Conservation (phyloP, 208 protist genomes). For the Wallacemonas sp. region DNA sequence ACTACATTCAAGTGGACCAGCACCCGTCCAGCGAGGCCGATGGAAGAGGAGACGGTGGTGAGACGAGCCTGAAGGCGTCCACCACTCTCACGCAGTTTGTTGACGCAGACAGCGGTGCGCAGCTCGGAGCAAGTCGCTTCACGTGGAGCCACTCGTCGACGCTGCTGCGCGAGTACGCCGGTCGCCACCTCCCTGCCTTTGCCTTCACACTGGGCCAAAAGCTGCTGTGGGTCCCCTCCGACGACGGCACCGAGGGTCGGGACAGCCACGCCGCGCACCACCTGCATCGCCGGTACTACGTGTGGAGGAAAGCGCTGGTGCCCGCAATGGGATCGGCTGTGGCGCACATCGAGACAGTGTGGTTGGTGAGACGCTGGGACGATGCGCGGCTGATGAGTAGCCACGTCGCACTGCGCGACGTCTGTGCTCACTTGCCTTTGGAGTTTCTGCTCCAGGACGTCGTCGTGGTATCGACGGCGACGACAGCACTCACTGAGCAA, state of each 20-base stretch:
- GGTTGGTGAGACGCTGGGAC: conserved; percentile 54
- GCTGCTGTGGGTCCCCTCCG: conserved; percentile 17
- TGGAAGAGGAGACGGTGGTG: too few species aligned
- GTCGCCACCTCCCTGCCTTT: conserved; percentile 45
- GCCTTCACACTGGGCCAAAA: conserved; percentile 74
- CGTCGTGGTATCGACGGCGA: too few species aligned
- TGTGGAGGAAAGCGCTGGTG: conserved; percentile 45
- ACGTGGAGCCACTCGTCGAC: not conserved
- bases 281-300: conserved; percentile 34
- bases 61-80: too few species aligned
- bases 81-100: conserved; percentile 39
- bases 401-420: not conserved
- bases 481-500: too few species aligned
- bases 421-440: conserved; percentile 1
- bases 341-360: conserved; percentile 46
- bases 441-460: too few species aligned
- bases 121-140: conserved; percentile 8
- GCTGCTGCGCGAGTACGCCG: conserved; percentile 20
- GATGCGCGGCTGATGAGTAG: conserved; percentile 37
- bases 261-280: not conserved
- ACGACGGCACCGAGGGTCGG: not conserved
- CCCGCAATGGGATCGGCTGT: not conserved
- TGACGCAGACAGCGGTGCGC: conserved; percentile 26
- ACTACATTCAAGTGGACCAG: conserved; percentile 66
- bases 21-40: too few species aligned